These are phyloP conservation scores for Podosphaera xanthii DNA, from an alignment of 2,329 filamentous ascomycete genomes.

Conservation along the genomic window DNA sequence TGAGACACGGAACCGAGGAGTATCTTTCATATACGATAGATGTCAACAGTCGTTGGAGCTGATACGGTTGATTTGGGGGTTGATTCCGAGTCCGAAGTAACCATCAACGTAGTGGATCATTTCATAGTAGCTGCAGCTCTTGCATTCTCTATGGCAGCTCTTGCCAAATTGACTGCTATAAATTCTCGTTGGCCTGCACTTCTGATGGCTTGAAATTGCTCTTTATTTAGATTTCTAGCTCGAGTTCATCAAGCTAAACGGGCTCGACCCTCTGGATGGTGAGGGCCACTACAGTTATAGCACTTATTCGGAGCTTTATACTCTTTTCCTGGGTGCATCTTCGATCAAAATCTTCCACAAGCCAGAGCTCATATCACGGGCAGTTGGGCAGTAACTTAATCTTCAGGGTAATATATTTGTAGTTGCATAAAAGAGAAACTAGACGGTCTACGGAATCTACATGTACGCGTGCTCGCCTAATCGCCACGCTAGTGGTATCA, in stretches of 20 bases:
- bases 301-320: neutral
- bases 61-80: neutral
- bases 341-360: neutral
- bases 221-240: neutral
- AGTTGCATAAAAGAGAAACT: too few relatives aligned
- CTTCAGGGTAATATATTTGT: too few relatives aligned
- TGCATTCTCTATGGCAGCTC: neutral
- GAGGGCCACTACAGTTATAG: neutral
- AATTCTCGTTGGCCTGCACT: neutral
- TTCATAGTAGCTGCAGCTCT: neutral
- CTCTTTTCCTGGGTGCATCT: neutral
- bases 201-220: neutral
- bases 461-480: too few relatives aligned
- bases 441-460: too few relatives aligned
- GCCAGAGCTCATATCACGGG: too few relatives aligned
- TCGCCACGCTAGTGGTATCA: too few relatives aligned
- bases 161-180: neutral
- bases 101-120: neutral
- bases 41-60: neutral
- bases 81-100: neutral
- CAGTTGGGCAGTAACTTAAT: too few relatives aligned
- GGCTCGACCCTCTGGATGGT: neutral
- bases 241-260: neutral
- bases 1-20: neutral
- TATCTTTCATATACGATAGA: neutral